Evolutionary conservation across 1,284 basidiomycete genomes (phyloP).

Genomic region (Athelia psychrophila): DNA sequence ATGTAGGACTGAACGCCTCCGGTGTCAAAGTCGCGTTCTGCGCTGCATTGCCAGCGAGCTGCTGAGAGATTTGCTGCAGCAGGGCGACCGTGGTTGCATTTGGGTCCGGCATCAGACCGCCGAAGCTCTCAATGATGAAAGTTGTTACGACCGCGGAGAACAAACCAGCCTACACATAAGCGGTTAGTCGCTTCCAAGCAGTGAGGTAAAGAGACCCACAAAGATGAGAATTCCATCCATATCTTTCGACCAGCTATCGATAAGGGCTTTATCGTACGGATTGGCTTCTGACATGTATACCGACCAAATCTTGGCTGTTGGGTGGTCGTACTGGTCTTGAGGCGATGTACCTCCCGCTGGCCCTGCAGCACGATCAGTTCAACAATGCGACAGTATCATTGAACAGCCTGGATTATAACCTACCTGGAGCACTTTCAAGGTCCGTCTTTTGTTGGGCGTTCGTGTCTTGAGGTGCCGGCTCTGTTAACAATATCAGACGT

Average conservation of each 20-base stretch:
- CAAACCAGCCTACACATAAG: constrained; percentile 27
- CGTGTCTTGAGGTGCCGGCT: no score
- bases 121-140: constrained; percentile 42
- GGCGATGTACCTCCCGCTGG: no score
- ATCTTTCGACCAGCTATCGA: constrained; percentile 10
- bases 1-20: not conserved
- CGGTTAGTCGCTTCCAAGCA: no score
- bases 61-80: constrained; percentile 30
- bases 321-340: constrained; percentile 1
- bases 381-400: no score
- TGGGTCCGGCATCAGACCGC: constrained; percentile 30
- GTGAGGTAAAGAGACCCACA: constrained; percentile 3
- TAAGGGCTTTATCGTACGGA: constrained; percentile 4
- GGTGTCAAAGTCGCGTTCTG: not conserved
- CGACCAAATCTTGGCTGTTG: constrained; percentile 9
- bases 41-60: constrained; percentile 17
- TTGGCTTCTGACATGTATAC: constrained; percentile 7
- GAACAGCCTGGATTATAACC: no score
- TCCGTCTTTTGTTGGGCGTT: no score
- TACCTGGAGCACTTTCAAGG: no score
- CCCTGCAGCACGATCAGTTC: no score
- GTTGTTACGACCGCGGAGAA: constrained; percentile 44
- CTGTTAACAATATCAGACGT: no score
- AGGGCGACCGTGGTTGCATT: constrained; percentile 26
- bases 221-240: constrained; percentile 13